These are phyloP conservation scores for Candolleomyces eurysporus DNA, from an alignment of 768 basidiomycete genomes.

Conservation along the genomic window DNA sequence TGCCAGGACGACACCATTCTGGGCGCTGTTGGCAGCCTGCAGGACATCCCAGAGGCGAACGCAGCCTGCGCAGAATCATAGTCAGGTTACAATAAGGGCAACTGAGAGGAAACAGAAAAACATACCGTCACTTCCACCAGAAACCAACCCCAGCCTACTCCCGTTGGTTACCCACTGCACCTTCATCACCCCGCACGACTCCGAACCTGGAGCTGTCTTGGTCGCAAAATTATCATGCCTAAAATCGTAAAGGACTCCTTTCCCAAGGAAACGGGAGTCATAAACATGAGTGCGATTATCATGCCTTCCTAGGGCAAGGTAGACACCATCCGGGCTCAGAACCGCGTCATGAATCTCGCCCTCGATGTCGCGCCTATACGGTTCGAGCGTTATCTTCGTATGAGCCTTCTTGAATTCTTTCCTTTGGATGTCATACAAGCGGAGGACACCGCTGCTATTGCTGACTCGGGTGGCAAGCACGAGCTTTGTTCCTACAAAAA, in stretches of 20 bases:
- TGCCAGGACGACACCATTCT: slow-evolving; percentile 50
- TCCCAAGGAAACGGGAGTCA: slow-evolving; percentile 50
- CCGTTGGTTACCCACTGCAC: slow-evolving; percentile 48
- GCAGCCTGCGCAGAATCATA: slow-evolving; percentile 46
- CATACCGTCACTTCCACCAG: slow-evolving; percentile 66
- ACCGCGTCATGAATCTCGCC: slow-evolving; percentile 48
- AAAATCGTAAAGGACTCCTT: slow-evolving; percentile 47
- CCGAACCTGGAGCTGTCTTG: slow-evolving; percentile 27
- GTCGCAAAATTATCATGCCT: slow-evolving; percentile 35
- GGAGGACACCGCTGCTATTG: slow-evolving; percentile 33
- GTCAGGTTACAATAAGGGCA: not conserved
- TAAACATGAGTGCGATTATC: slow-evolving; percentile 64
- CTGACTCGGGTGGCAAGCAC: slow-evolving; percentile 29
- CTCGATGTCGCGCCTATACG: slow-evolving; percentile 27
- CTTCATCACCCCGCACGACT: slow-evolving; percentile 49
- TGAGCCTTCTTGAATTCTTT: slow-evolving; percentile 21
- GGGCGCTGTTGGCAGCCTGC: slow-evolving; percentile 30
- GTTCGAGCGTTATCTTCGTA: slow-evolving; percentile 30
- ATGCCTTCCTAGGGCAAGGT: slow-evolving; percentile 56
- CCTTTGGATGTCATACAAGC: slow-evolving; percentile 51
- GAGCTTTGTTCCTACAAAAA: slow-evolving; percentile 1
- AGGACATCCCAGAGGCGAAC: slow-evolving; percentile 66
- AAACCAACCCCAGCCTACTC: slow-evolving; percentile 44
- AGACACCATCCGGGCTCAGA: slow-evolving; percentile 61
- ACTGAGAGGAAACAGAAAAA: not conserved